Evolutionary conservation across 768 basidiomycete genomes (phyloP), one percentile per base, ranked within the genome.

Genomic region (Trametes cubensis): DNA sequence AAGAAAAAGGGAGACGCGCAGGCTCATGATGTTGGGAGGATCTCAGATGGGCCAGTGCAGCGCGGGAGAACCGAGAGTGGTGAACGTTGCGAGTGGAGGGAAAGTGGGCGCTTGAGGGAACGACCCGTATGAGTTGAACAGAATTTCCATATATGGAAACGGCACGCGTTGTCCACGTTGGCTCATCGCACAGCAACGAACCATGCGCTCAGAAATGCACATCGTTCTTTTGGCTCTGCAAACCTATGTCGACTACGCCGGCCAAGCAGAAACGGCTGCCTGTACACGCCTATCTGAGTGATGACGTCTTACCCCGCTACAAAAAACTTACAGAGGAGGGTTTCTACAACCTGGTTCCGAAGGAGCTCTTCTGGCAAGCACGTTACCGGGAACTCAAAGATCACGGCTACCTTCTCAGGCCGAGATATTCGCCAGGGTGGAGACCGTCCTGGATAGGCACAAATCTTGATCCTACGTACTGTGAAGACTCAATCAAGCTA

Each of bases 361-460:
- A 21, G 3, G 66, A 67, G n/a, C 4, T 21, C 1, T 49, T 56
- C 13, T 70, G 70, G 67, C 39, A 60, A 20, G 61, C 52, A 34
- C 57, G 55, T n/a, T 53, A 70, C 28, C 42, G 40, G 6, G 62
- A 54, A 30, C 42, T 72, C 0, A 11, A 45, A 17, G 30, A 47
- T 0, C 42, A 45, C 15, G 71, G 70, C 0, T 72, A 72, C 41
- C 25, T 18, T n/a, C 60, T 72, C 2, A 67, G 71, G 10, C 60
- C 66, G 4, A 61, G 71, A 0, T 70, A 66, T n/a, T 38, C 21
- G 15, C 39, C 44, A 4, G 45, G 41, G 2, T 67, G 66, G 66
- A 25, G 20, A 6, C 66, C 66, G 0, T 67, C 66, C 1, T 67
- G 66, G 66, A 14, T 45, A 7, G 63, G 63, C 0, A 67, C 62